A percentile compares a stretch with the other conserved stretches of the same genome.
phyloP scores from a whole-genome alignment of 352 stramenopile species.

The Proteromonas lacertae region DNA sequence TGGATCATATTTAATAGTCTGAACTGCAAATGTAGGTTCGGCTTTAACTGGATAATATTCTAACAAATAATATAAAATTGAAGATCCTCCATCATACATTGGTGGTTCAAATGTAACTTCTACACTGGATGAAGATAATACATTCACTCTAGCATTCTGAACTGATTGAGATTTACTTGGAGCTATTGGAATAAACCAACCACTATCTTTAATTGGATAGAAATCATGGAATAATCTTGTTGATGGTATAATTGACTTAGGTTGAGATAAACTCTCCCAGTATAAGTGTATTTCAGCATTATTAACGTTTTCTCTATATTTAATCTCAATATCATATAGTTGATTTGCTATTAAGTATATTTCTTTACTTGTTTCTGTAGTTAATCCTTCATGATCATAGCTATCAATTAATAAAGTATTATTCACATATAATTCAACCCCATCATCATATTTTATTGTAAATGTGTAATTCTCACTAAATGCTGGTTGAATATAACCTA shows the following conservation, averaged over 20 bases:
- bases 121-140: conserved; percentile 21
- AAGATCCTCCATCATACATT: conserved; percentile 34
- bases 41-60: conserved; percentile 35
- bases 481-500: conserved; percentile 44
- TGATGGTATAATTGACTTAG: conserved; percentile 32
- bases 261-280: conserved; percentile 49
- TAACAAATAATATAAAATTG: conserved; percentile 33
- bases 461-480: conserved; percentile 54
- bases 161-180: conserved; percentile 16
- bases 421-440: conserved; percentile 38
- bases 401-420: conserved; percentile 33
- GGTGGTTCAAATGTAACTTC: conserved; percentile 29
- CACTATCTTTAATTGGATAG: conserved; percentile 14
- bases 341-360: conserved; percentile 31
- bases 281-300: conserved; percentile 31
- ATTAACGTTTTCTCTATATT: conserved; percentile 60
- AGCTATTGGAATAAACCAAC: conserved; percentile 13
- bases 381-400: conserved; percentile 25
- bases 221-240: conserved; percentile 38
- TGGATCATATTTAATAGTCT: too few species aligned
- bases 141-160: conserved; percentile 10
- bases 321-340: conserved; percentile 38
- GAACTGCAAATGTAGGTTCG: too few species aligned
- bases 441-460: conserved; percentile 43
- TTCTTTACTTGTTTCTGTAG: too few species aligned